Percentiles rank a stretch among this genome's conserved stretches.
phyloP scores from a whole-genome alignment of 768 basidiomycete genomes.

The Trametopsis cervina region DNA sequence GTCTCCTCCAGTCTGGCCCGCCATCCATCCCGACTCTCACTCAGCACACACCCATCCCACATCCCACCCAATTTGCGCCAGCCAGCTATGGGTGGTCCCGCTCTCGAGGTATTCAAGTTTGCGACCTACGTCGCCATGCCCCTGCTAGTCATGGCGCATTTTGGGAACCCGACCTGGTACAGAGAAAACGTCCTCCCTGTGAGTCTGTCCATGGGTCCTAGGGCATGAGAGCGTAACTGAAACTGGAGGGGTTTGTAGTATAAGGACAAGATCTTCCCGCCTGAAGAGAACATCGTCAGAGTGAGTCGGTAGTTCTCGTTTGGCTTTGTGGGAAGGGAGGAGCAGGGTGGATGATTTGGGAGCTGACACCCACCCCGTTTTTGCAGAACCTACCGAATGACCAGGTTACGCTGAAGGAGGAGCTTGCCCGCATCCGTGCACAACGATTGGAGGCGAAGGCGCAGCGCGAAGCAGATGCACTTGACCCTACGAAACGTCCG shows the following conservation, averaged over 20 bases:
- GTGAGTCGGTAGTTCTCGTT: conserved; percentile 26
- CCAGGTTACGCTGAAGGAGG: conserved; percentile 56
- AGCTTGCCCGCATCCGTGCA: conserved; percentile 65
- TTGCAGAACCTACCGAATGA: conserved; percentile 57
- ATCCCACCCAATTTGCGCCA: no score
- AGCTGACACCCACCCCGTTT: not conserved
- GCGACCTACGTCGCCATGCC: conserved; percentile 82
- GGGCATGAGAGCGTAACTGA: not conserved
- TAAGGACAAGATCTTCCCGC: conserved; percentile 64
- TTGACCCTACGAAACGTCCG: not conserved
- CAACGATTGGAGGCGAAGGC: conserved; percentile 42
- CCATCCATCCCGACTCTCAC: no score
- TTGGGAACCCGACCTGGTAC: conserved; percentile 88
- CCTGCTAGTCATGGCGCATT: conserved; percentile 72
- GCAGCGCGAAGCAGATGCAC: conserved; percentile 37
- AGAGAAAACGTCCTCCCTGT: conserved; percentile 70
- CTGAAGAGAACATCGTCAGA: conserved; percentile 46
- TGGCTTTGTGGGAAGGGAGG: no score
- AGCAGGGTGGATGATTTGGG: not conserved
- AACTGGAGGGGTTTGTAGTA: conserved; percentile 45
- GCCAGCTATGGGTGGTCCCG: conserved; percentile 23
- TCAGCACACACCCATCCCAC: no score
- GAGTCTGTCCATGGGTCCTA: conserved; percentile 17
- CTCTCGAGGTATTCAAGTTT: conserved; percentile 89
- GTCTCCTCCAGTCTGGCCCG: no score